These are phyloP conservation scores for Rutstroemia sydowiana DNA, from an alignment of 2,329 filamentous ascomycete genomes.

Conservation along the genomic window DNA sequence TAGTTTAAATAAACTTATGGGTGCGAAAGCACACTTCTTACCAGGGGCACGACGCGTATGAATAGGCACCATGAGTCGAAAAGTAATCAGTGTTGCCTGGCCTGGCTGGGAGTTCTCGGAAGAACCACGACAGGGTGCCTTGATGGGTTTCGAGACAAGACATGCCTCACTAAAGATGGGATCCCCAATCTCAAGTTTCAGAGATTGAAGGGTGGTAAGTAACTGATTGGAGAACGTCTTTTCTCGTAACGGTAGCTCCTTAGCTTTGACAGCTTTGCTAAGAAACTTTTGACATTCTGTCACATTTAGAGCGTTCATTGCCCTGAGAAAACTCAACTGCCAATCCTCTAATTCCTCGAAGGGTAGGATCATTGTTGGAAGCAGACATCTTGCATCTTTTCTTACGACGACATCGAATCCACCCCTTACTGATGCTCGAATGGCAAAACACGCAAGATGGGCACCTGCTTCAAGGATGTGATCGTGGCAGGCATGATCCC, in stretches of 20 bases:
- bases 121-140: slow-evolving; percentile 34
- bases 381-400: slow-evolving; percentile 43
- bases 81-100: slow-evolving; percentile 41
- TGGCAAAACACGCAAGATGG: slow-evolving; percentile 51
- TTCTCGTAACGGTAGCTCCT: slow-evolving; percentile 33
- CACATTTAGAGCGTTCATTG: slow-evolving; percentile 40
- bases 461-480: slow-evolving; percentile 45
- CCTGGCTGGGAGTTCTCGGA: slow-evolving; percentile 23
- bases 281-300: slow-evolving; percentile 34
- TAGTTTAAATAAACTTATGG: slow-evolving; percentile 57
- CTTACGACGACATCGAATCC: slow-evolving; percentile 32
- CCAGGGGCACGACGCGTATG: slow-evolving; percentile 45
- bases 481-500: slow-evolving; percentile 44
- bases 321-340: slow-evolving; percentile 46
- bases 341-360: slow-evolving; percentile 45
- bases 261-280: slow-evolving; percentile 27
- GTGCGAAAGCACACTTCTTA: slow-evolving; percentile 49
- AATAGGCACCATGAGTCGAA: slow-evolving; percentile 55
- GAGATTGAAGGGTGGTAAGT: slow-evolving; percentile 34
- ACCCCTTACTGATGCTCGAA: slow-evolving; percentile 42
- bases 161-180: slow-evolving; percentile 39
- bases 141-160: slow-evolving; percentile 36
- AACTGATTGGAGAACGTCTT: slow-evolving; percentile 40
- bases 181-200: slow-evolving; percentile 37
- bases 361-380: slow-evolving; percentile 52